Evolutionary conservation across 108 stramenopile genomes (phyloP).

Genomic region (Cylindrotheca closterium): DNA sequence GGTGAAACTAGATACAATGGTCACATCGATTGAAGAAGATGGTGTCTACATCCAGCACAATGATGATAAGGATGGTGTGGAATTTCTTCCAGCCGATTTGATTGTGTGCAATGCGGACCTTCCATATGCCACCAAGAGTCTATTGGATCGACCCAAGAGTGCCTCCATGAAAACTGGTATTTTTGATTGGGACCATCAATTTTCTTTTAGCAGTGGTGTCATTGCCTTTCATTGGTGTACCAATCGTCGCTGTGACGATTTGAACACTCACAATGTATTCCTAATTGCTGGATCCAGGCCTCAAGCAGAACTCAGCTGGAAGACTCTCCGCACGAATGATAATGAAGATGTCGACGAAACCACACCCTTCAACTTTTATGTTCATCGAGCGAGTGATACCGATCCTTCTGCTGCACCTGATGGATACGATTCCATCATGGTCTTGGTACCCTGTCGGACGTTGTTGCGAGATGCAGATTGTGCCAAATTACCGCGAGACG

Average conservation of each 20-base stretch:
- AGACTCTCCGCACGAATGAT: slow-evolving; percentile 37
- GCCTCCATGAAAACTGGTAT: slow-evolving; percentile 7
- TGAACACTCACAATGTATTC: slow-evolving; percentile 92
- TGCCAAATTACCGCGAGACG: slow-evolving; percentile 39
- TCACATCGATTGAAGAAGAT: slow-evolving; percentile 49
- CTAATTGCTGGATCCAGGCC: slow-evolving; percentile 44
- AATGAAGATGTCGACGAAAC: slow-evolving; percentile 1
- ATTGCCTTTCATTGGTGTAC: slow-evolving; percentile 92
- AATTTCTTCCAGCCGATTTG: slow-evolving; percentile 71
- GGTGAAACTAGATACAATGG: slow-evolving; percentile 51
- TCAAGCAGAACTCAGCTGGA: slow-evolving; percentile 67
- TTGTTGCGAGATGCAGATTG: slow-evolving; percentile 40
- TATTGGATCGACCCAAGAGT: slow-evolving; percentile 21
- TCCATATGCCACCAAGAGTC: slow-evolving; percentile 73
- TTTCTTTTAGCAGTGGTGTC: slow-evolving; percentile 77
- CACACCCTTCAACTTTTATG: slow-evolving; percentile 88
- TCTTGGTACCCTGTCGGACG: slow-evolving; percentile 68
- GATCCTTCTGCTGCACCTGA: slow-evolving; percentile 77
- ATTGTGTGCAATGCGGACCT: slow-evolving; percentile 90
- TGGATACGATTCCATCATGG: slow-evolving; percentile 87
- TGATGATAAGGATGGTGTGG: slow-evolving; percentile 10
- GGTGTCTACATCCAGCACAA: slow-evolving; percentile 45
- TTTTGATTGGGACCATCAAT: slow-evolving; percentile 78
- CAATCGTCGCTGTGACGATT: slow-evolving; percentile 39
- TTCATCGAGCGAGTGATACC: slow-evolving; percentile 70